These are phyloP conservation scores for Corymbia calophylla DNA, from an alignment of 441 rosid species.

Conservation along the genomic window DNA sequence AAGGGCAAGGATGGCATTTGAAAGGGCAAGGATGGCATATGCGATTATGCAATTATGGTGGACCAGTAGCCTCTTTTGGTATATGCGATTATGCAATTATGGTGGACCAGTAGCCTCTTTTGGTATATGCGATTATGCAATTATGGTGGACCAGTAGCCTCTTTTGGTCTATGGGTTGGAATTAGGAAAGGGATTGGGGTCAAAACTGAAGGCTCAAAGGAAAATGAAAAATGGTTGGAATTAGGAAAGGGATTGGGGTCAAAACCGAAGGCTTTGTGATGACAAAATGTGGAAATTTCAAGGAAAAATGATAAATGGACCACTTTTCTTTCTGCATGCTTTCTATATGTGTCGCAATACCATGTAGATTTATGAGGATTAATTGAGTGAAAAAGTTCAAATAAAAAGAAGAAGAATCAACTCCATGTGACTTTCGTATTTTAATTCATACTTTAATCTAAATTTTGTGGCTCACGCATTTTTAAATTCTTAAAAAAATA, in stretches of 20 bases:
- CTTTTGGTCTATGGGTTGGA: neutral
- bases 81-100: neutral
- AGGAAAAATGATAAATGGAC: neutral
- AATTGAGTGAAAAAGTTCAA: neutral
- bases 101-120: no score
- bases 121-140: no score
- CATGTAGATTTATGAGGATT: neutral
- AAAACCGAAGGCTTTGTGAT: no score
- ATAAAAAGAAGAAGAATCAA: neutral
- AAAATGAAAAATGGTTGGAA: neutral
- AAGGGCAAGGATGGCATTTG: no score
- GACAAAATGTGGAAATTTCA: no score
- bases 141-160: no score
- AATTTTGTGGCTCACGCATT: neutral
- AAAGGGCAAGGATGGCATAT: no score
- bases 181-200: neutral
- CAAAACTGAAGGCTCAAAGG: neutral
- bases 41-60: no score
- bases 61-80: no score
- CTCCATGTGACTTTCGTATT: neutral
- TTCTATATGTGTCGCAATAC: neutral
- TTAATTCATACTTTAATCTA: no score
- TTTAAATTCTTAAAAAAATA: neutral
- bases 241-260: no score
- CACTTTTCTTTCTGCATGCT: neutral